Base-by-base conservation (phyloP, 495 filamentous ascomycete species). In the Aspergillus sclerotiicarbonarius region DNA sequence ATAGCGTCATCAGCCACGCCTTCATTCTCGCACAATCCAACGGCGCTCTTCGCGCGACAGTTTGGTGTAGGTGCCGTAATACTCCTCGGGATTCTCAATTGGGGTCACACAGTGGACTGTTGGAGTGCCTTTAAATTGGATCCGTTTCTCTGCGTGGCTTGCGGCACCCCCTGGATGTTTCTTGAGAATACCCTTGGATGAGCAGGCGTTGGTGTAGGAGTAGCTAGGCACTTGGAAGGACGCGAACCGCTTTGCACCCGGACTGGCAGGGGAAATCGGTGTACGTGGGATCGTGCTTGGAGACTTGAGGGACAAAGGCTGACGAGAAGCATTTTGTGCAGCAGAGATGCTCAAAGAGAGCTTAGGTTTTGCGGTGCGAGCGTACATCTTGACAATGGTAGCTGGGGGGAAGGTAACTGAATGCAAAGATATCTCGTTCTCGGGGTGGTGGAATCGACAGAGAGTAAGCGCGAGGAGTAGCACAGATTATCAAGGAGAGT, bases 111-210 rank as follows among this genome's bases (percentile, higher is more conserved):
- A 81, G 63, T 81, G 67, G 21, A 83, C 73, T 21, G 73, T 78
- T 6, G 80, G 79, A 6, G 75, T 73, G 30, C 68, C 71, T 21
- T 76, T 61, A 65, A 82, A 82, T 39, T 79, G 69, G 30, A 82
- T 75, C 56, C 67, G 70, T 62, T 79, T 82, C 33, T 69, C 62
- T n/a, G 61, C 53, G 39, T 61, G 54, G 15, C 54, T 62, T 25
- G 50, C 8, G 29, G 61, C 31, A 5, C 35, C 31, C 5, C 55
- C 61, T 12, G 67, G 44, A 5, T 69, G 68, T 59, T 80, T 81
- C 71, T 80, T 81, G 57, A 81, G 77, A 55, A 81, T 80, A 63
- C 79, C 78, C 71, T 80, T 82, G 33, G 76, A 69, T 0, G 73
- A 73, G 61, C 78, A 75, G 7, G 76, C 68, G 60, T 81, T 80